A percentile compares a stretch with the other conserved stretches of the same genome.
These are phyloP conservation scores for Pseudevernia furfuracea DNA, from an alignment of 495 filamentous ascomycete species.

Conservation along the genomic window DNA sequence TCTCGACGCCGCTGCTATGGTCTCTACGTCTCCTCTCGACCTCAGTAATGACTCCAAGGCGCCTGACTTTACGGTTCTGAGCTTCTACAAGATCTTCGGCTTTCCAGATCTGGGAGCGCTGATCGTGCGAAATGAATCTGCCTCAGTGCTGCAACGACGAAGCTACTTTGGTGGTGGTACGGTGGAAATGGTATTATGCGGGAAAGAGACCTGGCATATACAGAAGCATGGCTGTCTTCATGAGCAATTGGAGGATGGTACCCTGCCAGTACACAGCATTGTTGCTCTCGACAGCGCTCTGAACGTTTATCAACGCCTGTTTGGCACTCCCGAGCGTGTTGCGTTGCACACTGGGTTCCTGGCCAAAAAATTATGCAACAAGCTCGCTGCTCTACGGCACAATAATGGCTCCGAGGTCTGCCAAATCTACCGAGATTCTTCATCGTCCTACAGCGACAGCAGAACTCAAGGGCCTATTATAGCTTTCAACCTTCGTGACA, in stretches of 20 bases:
- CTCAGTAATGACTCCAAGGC: slow-evolving; percentile 51
- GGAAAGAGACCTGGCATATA: slow-evolving; percentile 55
- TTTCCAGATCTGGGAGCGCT: slow-evolving; percentile 88
- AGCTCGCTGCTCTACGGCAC: slow-evolving; percentile 49
- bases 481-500: slow-evolving; percentile 57
- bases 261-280: slow-evolving; percentile 70
- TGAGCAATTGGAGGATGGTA: slow-evolving; percentile 69
- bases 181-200: slow-evolving; percentile 67
- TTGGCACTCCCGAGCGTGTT: slow-evolving; percentile 52
- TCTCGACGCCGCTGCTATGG: slow-evolving; percentile 83
- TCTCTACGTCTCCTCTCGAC: slow-evolving; percentile 69
- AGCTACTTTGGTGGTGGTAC: slow-evolving; percentile 94
- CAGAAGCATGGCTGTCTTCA: slow-evolving; percentile 53
- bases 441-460: slow-evolving; percentile 46
- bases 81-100: slow-evolving; percentile 96
- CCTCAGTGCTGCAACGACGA: slow-evolving; percentile 51
- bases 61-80: slow-evolving; percentile 82
- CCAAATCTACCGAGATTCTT: slow-evolving; percentile 51
- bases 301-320: slow-evolving; percentile 55
- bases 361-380: slow-evolving; percentile 41
- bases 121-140: slow-evolving; percentile 69
- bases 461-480: slow-evolving; percentile 60
- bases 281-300: slow-evolving; percentile 63
- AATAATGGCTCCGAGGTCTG: slow-evolving; percentile 50
- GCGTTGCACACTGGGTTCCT: slow-evolving; percentile 57